Evolutionary conservation across 768 basidiomycete species (phyloP).

Genomic region (Kwoniella sp.): DNA sequence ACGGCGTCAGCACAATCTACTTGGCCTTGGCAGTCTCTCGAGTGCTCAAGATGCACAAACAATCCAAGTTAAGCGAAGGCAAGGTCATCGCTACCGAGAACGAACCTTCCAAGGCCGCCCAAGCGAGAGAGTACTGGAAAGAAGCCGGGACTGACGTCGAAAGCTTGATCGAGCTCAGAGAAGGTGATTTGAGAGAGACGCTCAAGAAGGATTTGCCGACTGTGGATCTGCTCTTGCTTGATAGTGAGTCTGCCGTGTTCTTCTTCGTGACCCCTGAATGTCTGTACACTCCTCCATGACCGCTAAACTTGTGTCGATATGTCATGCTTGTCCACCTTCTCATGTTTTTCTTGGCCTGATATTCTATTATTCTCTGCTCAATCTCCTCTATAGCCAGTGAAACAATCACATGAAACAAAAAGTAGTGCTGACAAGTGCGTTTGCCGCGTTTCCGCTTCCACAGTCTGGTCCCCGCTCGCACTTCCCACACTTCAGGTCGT

Average conservation of each 20-base stretch:
- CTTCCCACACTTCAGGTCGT: slow-evolving; percentile 32
- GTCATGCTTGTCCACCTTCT: too few species aligned
- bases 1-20: slow-evolving; percentile 41
- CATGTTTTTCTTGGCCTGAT: too few species aligned
- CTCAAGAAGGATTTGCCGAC: slow-evolving; percentile 20
- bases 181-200: slow-evolving; percentile 35
- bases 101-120: slow-evolving; percentile 26
- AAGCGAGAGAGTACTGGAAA: slow-evolving; percentile 26
- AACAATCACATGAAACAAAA: too few species aligned
- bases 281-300: too few species aligned
- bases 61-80: neutral
- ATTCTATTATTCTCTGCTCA: too few species aligned
- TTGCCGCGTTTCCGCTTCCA: too few species aligned
- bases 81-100: slow-evolving; percentile 36
- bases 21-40: slow-evolving; percentile 31
- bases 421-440: too few species aligned
- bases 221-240: slow-evolving; percentile 31
- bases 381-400: too few species aligned
- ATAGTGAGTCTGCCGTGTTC: slow-evolving; percentile 40
- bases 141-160: slow-evolving; percentile 20
- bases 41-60: slow-evolving; percentile 7
- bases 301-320: too few species aligned
- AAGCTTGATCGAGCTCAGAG: slow-evolving; percentile 21
- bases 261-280: too few species aligned
- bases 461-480: slow-evolving; percentile 39